Evolutionary conservation across 345 rosid species (phyloP), one percentile per base, ranked within the genome.

Genomic region (Euphorbia tirucalli): DNA sequence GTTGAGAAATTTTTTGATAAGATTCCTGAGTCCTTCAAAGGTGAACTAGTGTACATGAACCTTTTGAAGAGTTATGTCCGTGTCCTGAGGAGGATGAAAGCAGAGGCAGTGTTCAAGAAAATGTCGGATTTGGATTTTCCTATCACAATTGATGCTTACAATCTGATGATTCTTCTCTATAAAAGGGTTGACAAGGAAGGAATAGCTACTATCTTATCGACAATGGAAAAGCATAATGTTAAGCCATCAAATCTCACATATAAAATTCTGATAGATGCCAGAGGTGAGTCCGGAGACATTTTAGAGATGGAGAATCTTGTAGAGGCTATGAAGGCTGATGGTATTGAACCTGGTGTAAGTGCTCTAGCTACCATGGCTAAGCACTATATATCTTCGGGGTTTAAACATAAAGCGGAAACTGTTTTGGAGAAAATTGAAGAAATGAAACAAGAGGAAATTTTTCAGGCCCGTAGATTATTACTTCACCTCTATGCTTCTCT

Each of bases 101-200:
- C 71, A 30, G 68, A 76, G 57, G 67, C 65, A 24, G 61, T 71
- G n/a, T 71, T 76, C 48, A 37, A 71, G 41, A 65, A 66, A 59
- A 76, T 76, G 75, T 48, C 61, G 30, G 55, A 71, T 6, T 14
- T 66, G 10, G 25, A 58, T 31, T 57, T 76, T 11, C 68, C 70
- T 31, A 18, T 71, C 41, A 58, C 71, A 16, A 52, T 66, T 2
- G 48, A 44, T 39, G 61, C 66, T 37, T 76, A 60, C 43, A 66
- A 76, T 27, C 71, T 48, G 71, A 59, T 71, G 66, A 44, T 76
- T 46, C 37, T 76, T 22, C 75, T 76, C 55, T 71, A 76, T 66
- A 71, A 65, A 46, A 76, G 32, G 46, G 24, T 57, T 13, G 54
- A 50, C 43, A 76, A 14, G 61, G 60, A 59, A 50, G 58, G 21